Base-by-base conservation (phyloP, 176 grass and related monocot genomes). In the Oryza brachyantha region DNA sequence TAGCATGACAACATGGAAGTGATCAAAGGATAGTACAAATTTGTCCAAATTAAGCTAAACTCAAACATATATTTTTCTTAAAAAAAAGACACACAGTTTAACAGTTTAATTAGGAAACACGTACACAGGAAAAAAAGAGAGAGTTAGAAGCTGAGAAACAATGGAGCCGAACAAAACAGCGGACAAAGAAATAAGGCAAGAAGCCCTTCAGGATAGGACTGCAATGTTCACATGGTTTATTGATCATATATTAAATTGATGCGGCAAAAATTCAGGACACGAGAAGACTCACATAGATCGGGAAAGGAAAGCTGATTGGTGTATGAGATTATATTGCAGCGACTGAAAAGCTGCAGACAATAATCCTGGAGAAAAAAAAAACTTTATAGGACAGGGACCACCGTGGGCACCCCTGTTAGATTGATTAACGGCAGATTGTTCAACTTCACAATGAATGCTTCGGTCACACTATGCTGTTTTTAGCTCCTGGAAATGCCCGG, bases 261-360 rank as follows among this genome's bases (percentile, higher is more conserved):
- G 42, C 61, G n/a, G 42, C 19, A 7, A 66, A 66, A 78, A 50
- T 52, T 19, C 1, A 48, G 19, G 13, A 37, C 41, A 26, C 26
- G 22, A 39, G 28, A 12, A 3, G 52, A 22, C 52, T 22, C 2
- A 8, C 6, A 16, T 19, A 25, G 58, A 73, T 72, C 26, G 52
- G 21, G 28, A 46, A 63, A 50, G n/a, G 7, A 27, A 50, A 61
- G 66, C 9, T 68, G 72, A 68, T 76, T 76, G 62, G 50, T 39
- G 79, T n/a, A n/a, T 13, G 57, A 39, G 50, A 43, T n/a, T 35
- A 11, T n/a, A n/a, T n/a, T n/a, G n/a, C 57, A 27, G 68, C 40
- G 41, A 34, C 64, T 3, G 9, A 61, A 76, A 84, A 34, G 63
- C 64, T 84, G 72, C 62, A 66, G 24, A 57, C 32, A 19, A 28